Base-by-base conservation (phyloP, 164 flowering plant species). In the Warburgia ugandensis region DNA sequence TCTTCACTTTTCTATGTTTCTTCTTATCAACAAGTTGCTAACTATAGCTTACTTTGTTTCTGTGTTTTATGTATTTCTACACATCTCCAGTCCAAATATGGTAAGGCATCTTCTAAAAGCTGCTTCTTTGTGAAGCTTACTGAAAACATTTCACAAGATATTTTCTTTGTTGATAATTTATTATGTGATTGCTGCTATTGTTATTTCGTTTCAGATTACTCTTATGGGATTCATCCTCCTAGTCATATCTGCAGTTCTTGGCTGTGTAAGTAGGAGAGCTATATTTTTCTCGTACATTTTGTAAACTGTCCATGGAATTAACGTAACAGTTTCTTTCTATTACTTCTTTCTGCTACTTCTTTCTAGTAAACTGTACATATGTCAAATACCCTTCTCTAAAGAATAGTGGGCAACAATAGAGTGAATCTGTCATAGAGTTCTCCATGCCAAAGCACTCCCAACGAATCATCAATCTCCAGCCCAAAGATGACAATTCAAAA, bases 201-300 rank as follows among this genome's bases (percentile, higher is more conserved):
- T 54, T 14, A 19, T 47, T 19, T 47, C 46, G 52, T 51, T 48
- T 31, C 84, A 94, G 99, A 94, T 94, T 48, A 94, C 99, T 16
- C 94, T 94, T 21, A 84, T 54, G 38, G 99, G 97, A 55, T 84
- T 84, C 65, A 68, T 81, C 74, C 86, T 94, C 75, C 72, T 94
- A 49, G 59, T 85, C 28, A 66, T 66, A 29, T 94, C 97, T 37
- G 95, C 94, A 3, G 54, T 84, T 39, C 86, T 94, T 73, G 89
- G 95, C 43, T 90, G 79, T 77, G 99, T 94, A 68, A 89, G 99
- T 81, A 23, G 39, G 17, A n/a, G n/a, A n/a, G n/a, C n/a, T n/a
- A n/a, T n/a, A n/a, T n/a, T n/a, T n/a, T n/a, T n/a, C n/a, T n/a
- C n/a, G n/a, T n/a, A n/a, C n/a, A n/a, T n/a, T n/a, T n/a, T n/a